These are phyloP conservation scores for Suaeda aralocaspica DNA, from an alignment of 148 eudicot species.

Conservation along the genomic window DNA sequence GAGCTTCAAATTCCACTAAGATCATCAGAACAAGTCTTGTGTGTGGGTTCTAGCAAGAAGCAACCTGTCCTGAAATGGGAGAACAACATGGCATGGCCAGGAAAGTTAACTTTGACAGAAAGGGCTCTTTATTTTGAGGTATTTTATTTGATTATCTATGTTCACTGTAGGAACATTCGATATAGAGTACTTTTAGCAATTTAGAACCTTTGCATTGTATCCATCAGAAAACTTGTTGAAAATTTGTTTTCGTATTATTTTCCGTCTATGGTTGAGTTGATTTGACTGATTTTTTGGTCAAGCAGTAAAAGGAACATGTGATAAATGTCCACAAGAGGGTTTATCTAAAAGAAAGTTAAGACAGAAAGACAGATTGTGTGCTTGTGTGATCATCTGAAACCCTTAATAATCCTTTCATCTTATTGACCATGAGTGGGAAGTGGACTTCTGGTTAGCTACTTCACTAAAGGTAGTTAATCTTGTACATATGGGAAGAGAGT, in stretches of 20 bases:
- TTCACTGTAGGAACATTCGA: background rate
- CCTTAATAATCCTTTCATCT: background rate
- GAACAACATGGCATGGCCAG: conserved; percentile 90
- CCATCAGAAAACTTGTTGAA: background rate
- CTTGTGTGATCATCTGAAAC: background rate
- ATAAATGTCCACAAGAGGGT: background rate
- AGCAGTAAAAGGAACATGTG: background rate
- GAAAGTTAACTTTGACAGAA: conserved; percentile 82
- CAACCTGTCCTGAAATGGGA: conserved; percentile 90
- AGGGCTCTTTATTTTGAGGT: conserved; percentile 93
- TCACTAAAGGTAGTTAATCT: background rate
- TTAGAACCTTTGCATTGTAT: background rate
- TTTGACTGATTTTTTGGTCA: background rate
- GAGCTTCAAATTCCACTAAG: conserved; percentile 35
- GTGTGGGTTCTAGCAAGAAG: conserved; percentile 71
- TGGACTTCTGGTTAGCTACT: background rate
- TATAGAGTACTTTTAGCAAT: background rate
- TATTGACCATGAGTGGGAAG: background rate
- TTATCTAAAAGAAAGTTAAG: background rate
- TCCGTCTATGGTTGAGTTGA: background rate
- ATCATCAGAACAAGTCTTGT: conserved; percentile 55
- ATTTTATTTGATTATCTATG: conserved; percentile 12
- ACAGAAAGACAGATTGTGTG: background rate
- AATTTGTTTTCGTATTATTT: background rate
- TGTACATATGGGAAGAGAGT: no score